Conservation (phyloP, 139 green algal species). For the Chlorella sorokiniana region DNA sequence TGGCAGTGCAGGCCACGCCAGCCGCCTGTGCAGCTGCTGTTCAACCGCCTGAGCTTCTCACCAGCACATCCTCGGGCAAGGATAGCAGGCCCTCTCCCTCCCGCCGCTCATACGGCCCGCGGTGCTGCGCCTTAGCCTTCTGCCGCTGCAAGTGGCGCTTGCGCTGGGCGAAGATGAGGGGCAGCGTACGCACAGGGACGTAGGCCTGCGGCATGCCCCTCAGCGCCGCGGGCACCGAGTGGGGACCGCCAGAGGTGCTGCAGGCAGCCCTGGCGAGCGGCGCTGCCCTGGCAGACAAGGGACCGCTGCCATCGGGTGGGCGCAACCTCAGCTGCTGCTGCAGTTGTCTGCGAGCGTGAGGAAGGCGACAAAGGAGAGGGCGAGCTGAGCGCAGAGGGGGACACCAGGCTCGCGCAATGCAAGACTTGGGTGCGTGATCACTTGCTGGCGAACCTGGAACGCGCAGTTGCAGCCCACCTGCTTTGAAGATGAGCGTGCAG, state of each 20-base stretch:
- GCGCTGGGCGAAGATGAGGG: slow-evolving; percentile 41
- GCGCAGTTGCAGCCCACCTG: no score
- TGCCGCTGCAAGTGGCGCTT: slow-evolving; percentile 39
- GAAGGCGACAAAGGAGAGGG: background rate
- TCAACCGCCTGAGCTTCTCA: background rate
- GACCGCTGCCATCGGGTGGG: background rate
- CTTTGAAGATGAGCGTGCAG: slow-evolving; percentile 17
- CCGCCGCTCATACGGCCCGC: slow-evolving; percentile 25
- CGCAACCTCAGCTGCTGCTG: background rate
- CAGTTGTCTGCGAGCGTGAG: background rate
- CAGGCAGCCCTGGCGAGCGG: background rate
- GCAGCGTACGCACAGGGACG: slow-evolving; percentile 32
- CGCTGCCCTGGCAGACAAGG: background rate
- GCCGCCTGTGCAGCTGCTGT: background rate
- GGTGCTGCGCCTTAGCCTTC: slow-evolving; percentile 13
- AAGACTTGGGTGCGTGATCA: no score
- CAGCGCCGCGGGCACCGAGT: background rate
- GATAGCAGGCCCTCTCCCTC: slow-evolving; percentile 39
- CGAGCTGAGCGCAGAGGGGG: no score
- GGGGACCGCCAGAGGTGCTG: background rate
- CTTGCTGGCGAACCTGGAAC: no score
- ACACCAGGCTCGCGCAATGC: no score
- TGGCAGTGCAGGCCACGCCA: background rate
- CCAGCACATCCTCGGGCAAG: slow-evolving; percentile 55
- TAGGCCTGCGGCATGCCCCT: slow-evolving; percentile 7